Conservation (phyloP, 1,284 basidiomycete species). For the Coniophora puteana region DNA sequence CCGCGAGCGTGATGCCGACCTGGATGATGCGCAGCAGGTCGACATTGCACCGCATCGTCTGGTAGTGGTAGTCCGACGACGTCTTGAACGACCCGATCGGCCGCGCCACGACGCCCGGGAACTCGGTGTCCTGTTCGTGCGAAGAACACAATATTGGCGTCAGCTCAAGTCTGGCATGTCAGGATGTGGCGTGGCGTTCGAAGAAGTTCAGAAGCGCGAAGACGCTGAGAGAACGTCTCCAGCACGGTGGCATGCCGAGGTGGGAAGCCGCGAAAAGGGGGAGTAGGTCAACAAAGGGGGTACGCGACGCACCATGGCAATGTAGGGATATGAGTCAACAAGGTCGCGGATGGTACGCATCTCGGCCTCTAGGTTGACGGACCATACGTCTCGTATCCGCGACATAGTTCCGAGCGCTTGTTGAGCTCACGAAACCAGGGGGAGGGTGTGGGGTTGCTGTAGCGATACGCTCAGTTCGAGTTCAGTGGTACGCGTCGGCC, state of each 20-base stretch:
- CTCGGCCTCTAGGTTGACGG: constrained; percentile 88
- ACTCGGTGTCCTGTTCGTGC: constrained; percentile 86
- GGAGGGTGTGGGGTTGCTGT: too few species aligned
- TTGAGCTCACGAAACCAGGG: too few species aligned
- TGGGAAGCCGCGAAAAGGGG: too few species aligned
- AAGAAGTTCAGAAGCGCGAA: too few species aligned
- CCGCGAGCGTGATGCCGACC: constrained; percentile 91
- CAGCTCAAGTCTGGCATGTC: constrained; percentile 14
- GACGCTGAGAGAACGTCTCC: too few species aligned
- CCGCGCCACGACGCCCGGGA: constrained; percentile 96
- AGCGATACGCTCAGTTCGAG: too few species aligned
- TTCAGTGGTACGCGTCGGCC: too few species aligned
- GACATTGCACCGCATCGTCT: constrained; percentile 99
- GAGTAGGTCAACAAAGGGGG: constrained; percentile 15
- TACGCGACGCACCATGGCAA: constrained; percentile 75
- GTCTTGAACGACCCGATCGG: constrained; percentile 97
- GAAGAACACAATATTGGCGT: too few species aligned
- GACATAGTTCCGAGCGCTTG: constrained; percentile 42
- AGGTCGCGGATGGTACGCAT: constrained; percentile 85
- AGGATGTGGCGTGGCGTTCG: too few species aligned
- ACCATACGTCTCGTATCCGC: constrained; percentile 92
- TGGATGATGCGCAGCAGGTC: constrained; percentile 98
- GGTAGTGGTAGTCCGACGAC: constrained; percentile 98
- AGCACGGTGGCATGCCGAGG: too few species aligned
- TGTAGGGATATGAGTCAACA: constrained; percentile 90